Base-by-base conservation (phyloP, 2,329 filamentous ascomycete species). In the Akanthomyces uredinophilus region DNA sequence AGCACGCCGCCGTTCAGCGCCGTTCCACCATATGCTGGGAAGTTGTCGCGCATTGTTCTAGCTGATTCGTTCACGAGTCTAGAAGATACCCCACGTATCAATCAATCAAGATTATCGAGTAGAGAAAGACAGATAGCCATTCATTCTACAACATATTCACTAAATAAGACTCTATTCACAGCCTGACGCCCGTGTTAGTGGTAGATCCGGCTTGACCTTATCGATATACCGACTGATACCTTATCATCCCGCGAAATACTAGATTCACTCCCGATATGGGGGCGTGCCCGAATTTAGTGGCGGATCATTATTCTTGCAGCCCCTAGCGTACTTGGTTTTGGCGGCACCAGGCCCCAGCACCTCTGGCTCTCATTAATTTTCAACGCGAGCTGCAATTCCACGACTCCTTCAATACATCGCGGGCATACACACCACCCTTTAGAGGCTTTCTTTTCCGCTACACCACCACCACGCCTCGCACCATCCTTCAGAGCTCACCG, bases 311-410 rank as follows among this genome's bases (percentile, higher is more conserved):
- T 74, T 78, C 7, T 71, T 72, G 63, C 75, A 54, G 1, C 13
- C 2, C 70, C 74, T 79, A 78, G 77, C 76, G 75, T 64, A 62
- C 65, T 69, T 74, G 72, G 75, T 71, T 73, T 79, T 77, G 75
- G 75, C 67, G 72, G 69, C 73, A 53, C 66, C 66, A 71, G 63
- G 66, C 72, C 76, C 77, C 76, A 73, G 75, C 59, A 70, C 71
- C 73, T 70, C 18, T 67, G 68, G 64, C 67, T 68, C 71, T 70
- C 67, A 64, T 67, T 71, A 73, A 75, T 74, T 77, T 78, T 77
- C 75, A 72, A 73, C 72, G 73, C 70, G 70, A 71, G 16, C 22
- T 32, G 41, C 24, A n/a, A 52, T 62, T 58, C 20, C 50, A 58
- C 61, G 32, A 32, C 61, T 32, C 46, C 43, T 49, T 47, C 32